Conservation (phyloP, 2,329 filamentous ascomycete genomes). For the Penicillium brevicompactum region DNA sequence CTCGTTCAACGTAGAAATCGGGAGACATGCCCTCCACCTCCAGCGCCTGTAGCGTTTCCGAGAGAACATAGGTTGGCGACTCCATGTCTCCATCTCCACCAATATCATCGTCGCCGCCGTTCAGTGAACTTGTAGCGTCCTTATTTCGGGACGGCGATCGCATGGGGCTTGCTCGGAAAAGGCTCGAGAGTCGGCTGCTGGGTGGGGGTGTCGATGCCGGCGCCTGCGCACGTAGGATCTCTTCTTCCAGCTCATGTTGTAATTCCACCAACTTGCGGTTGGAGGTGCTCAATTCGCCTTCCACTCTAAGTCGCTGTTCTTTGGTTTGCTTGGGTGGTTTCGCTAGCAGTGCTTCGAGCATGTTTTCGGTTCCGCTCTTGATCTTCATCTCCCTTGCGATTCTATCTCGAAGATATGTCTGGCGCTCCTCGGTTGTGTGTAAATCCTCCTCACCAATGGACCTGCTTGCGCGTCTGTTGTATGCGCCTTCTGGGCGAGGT, state of each 20-base stretch:
- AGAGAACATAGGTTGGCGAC: slow-evolving; percentile 86
- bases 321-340: slow-evolving; percentile 97
- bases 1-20: slow-evolving; percentile 92
- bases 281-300: slow-evolving; percentile 87
- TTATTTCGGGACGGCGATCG: slow-evolving; percentile 52
- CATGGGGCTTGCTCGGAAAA: slow-evolving; percentile 59
- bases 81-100: slow-evolving; percentile 70
- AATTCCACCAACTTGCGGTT: slow-evolving; percentile 70
- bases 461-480: slow-evolving; percentile 47
- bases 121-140: slow-evolving; percentile 32
- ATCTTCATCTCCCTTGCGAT: slow-evolving; percentile 97
- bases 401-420: slow-evolving; percentile 75
- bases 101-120: slow-evolving; percentile 45
- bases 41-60: slow-evolving; percentile 86
- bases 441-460: slow-evolving; percentile 64
- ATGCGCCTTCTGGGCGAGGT: slow-evolving; percentile 58
- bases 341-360: slow-evolving; percentile 88
- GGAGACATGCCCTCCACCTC: slow-evolving; percentile 85
- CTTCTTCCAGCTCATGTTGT: slow-evolving; percentile 60
- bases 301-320: slow-evolving; percentile 75
- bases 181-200: slow-evolving; percentile 57
- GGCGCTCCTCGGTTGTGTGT: slow-evolving; percentile 68
- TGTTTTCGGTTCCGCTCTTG: slow-evolving; percentile 95
- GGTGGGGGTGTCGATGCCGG: slow-evolving; percentile 51
- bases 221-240: slow-evolving; percentile 61